phyloP scores from a whole-genome alignment of 371 early-diverging fungal species.

The Mucor ambiguus region DNA sequence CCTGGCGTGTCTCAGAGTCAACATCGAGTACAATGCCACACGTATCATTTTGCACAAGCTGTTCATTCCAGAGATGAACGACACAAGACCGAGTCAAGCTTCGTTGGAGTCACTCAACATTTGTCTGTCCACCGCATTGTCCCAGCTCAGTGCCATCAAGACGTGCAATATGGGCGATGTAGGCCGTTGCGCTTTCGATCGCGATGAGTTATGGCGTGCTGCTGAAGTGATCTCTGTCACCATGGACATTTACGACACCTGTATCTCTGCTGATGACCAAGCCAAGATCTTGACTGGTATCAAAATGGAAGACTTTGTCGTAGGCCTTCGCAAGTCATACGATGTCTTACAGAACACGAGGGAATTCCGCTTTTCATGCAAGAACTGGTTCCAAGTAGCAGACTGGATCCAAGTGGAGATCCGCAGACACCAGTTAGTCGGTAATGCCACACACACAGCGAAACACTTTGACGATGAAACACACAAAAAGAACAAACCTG shows the following conservation, averaged over 20 bases:
- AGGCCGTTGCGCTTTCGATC: slow-evolving; percentile 40
- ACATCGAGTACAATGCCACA: slow-evolving; percentile 44
- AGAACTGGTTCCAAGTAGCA: slow-evolving; percentile 35
- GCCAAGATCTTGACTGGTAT: slow-evolving; percentile 24
- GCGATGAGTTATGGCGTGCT: slow-evolving; percentile 44
- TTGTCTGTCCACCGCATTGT: slow-evolving; percentile 33
- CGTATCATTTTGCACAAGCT: slow-evolving; percentile 42
- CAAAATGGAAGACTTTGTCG: slow-evolving; percentile 18
- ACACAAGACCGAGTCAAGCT: slow-evolving; percentile 21
- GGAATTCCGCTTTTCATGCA: slow-evolving; percentile 28
- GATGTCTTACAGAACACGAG: slow-evolving; percentile 27
- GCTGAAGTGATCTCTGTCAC: slow-evolving; percentile 37
- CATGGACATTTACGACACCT: slow-evolving; percentile 28
- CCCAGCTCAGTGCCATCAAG: slow-evolving; percentile 32
- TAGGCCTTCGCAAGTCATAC: slow-evolving; percentile 24
- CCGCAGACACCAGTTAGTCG: slow-evolving; percentile 19
- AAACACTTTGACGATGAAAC: background rate
- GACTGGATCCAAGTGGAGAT: slow-evolving; percentile 41
- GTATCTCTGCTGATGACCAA: slow-evolving; percentile 17
- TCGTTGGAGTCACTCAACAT: slow-evolving; percentile 35
- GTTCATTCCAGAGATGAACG: slow-evolving; percentile 38
- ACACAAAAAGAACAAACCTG: slow-evolving; percentile 9
- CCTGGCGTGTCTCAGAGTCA: slow-evolving; percentile 36
- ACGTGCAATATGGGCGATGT: slow-evolving; percentile 26
- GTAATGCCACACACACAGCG: background rate